Percentiles rank a stretch among this genome's conserved stretches.
Conservation (phyloP, 345 rosid genomes). For the Citrus unshiu region DNA sequence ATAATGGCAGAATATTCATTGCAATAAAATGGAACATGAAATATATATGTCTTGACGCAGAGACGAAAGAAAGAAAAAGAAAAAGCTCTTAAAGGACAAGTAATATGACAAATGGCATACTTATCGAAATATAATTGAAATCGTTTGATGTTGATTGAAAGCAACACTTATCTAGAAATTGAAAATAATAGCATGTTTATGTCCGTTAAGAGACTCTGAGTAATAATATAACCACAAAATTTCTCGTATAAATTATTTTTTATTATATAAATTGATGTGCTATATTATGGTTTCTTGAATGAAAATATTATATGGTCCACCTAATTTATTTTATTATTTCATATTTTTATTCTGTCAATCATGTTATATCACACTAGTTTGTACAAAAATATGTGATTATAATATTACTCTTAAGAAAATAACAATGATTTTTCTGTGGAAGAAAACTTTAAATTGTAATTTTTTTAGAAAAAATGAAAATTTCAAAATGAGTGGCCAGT, state of each 20-base stretch:
- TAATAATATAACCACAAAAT: neutral
- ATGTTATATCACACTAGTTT: too few species aligned
- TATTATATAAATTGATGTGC: too few species aligned
- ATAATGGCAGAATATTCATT: neutral
- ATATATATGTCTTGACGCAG: neutral
- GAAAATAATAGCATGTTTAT: neutral
- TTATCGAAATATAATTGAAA: neutral
- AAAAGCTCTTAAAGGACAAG: neutral
- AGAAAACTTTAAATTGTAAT: too few species aligned
- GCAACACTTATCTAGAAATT: neutral
- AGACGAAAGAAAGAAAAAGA: neutral
- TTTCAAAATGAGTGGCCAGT: neutral
- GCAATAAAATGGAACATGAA: neutral
- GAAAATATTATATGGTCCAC: too few species aligned
- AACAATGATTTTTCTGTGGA: too few species aligned
- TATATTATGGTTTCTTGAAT: too few species aligned
- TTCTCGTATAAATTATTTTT: too few species aligned
- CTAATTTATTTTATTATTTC: too few species aligned
- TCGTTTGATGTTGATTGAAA: neutral
- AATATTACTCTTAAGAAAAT: too few species aligned
- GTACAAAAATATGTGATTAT: too few species aligned
- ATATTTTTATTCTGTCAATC: too few species aligned
- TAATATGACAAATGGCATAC: neutral
- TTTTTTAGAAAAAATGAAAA: too few species aligned
- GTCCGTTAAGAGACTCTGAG: neutral